Evolutionary conservation across 78 protist species (phyloP).

Genomic region (Dictyostelium firmibasis): DNA sequence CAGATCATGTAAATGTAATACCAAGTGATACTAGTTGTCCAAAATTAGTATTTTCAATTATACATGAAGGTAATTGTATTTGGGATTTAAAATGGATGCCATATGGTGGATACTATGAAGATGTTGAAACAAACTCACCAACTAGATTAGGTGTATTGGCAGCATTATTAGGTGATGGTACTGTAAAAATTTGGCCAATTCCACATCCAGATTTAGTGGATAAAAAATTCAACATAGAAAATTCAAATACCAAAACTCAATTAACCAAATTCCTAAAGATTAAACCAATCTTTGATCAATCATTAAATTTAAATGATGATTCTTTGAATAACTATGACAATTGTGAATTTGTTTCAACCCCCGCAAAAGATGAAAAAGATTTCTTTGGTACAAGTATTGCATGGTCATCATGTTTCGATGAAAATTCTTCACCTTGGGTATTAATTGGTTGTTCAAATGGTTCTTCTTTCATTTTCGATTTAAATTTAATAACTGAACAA

Average conservation of each 20-base stretch:
- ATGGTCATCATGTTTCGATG: neutral
- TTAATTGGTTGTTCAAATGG: slow-evolving; percentile 46
- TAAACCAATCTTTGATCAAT: slow-evolving; percentile 14
- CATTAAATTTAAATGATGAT: neutral
- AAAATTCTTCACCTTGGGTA: neutral
- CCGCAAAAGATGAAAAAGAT: neutral
- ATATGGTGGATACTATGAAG: slow-evolving; percentile 3
- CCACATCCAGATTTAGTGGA: slow-evolving; percentile 25
- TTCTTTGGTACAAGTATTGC: neutral
- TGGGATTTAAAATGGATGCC: slow-evolving; percentile 51
- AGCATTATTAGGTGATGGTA: slow-evolving; percentile 66
- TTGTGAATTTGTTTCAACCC: neutral
- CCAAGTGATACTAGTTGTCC: neutral
- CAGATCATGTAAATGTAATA: neutral
- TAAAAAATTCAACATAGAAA: neutral
- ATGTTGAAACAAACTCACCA: neutral
- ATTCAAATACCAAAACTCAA: neutral
- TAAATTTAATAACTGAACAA: neutral
- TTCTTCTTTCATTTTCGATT: neutral
- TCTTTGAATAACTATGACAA: neutral
- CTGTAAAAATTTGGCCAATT: slow-evolving; percentile 16
- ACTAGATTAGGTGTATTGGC: slow-evolving; percentile 46
- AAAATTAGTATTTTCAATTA: neutral
- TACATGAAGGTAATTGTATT: slow-evolving; percentile 23
- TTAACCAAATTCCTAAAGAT: neutral